Conservation (phyloP, 768 basidiomycete species). For the Naematelia encephala region DNA sequence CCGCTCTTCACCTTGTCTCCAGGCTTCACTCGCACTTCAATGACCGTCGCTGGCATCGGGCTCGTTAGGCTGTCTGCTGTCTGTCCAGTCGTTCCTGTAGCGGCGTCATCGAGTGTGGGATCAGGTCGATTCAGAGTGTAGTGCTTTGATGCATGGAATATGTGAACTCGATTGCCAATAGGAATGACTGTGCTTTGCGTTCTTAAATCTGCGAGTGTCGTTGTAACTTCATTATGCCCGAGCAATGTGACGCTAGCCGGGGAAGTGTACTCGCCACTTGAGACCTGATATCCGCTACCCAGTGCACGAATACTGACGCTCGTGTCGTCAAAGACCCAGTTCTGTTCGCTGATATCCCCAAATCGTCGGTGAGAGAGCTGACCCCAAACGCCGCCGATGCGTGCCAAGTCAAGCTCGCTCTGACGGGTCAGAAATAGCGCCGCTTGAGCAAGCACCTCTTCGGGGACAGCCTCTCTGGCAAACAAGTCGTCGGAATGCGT, state of each 20-base stretch:
- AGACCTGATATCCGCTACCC: constrained; percentile 2
- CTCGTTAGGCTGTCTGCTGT: constrained; percentile 23
- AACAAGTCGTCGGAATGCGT: constrained; percentile 82
- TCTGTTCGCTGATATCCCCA: constrained; percentile 63
- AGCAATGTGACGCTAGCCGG: constrained; percentile 20
- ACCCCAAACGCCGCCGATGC: constrained; percentile 59
- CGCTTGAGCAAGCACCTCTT: constrained; percentile 70
- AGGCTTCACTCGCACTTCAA: constrained; percentile 73
- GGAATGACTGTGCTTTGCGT: constrained; percentile 67
- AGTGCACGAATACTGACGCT: constrained; percentile 54
- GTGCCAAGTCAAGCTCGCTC: constrained; percentile 56
- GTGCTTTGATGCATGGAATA: constrained; percentile 63
- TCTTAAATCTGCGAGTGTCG: constrained; percentile 58
- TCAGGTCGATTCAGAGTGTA: constrained; percentile 63
- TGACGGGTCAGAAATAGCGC: constrained; percentile 67
- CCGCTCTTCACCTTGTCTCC: constrained; percentile 79
- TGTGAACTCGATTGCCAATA: constrained; percentile 70
- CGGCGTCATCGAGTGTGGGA: constrained; percentile 10
- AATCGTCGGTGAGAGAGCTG: constrained; percentile 71
- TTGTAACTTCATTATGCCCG: constrained; percentile 57
- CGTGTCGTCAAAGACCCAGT: constrained; percentile 56
- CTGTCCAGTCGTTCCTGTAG: background rate
- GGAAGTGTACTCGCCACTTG: constrained; percentile 8
- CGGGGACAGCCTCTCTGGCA: constrained; percentile 61
- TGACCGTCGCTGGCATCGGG: constrained; percentile 91